Percentiles rank a stretch among this genome's conserved stretches.
These are phyloP conservation scores for Fusarium nodosum DNA, from an alignment of 2,329 filamentous ascomycete genomes.

Conservation along the genomic window DNA sequence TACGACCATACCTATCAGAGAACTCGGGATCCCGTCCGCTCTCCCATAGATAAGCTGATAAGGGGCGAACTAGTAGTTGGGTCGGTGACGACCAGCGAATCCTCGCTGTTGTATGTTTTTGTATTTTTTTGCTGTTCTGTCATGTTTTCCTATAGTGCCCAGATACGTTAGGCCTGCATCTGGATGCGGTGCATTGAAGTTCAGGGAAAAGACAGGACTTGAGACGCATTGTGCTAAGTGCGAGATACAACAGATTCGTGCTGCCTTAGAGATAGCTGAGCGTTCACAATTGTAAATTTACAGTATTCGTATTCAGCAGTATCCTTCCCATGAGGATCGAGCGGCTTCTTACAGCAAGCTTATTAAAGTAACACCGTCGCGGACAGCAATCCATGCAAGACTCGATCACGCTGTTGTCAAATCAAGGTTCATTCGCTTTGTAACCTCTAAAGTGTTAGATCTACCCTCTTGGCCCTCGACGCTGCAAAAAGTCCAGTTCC, in stretches of 20 bases:
- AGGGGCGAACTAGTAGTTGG: conserved; percentile 4
- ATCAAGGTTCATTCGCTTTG: neutral
- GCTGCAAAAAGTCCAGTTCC: conserved; percentile 65
- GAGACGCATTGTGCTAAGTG: no score
- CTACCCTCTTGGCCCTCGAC: conserved; percentile 36
- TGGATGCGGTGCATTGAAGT: neutral
- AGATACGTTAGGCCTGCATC: neutral
- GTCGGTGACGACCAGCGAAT: conserved; percentile 15
- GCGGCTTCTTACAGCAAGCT: neutral
- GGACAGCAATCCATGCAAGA: neutral
- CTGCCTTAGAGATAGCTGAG: neutral
- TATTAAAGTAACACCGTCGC: neutral
- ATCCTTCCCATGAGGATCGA: neutral
- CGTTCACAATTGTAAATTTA: neutral
- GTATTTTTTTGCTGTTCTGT: neutral
- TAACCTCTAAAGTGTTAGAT: neutral
- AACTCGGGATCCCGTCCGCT: conserved; percentile 9
- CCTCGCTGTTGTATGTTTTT: conserved; percentile 11
- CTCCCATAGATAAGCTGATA: conserved; percentile 5
- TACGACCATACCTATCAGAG: conserved; percentile 8
- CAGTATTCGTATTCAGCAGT: neutral
- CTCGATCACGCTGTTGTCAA: neutral
- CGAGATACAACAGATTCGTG: neutral
- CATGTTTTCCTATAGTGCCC: neutral
- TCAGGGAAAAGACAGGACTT: neutral